These are phyloP conservation scores for Tylopilus subfusipes DNA, from an alignment of 768 basidiomycete species.

Conservation along the genomic window DNA sequence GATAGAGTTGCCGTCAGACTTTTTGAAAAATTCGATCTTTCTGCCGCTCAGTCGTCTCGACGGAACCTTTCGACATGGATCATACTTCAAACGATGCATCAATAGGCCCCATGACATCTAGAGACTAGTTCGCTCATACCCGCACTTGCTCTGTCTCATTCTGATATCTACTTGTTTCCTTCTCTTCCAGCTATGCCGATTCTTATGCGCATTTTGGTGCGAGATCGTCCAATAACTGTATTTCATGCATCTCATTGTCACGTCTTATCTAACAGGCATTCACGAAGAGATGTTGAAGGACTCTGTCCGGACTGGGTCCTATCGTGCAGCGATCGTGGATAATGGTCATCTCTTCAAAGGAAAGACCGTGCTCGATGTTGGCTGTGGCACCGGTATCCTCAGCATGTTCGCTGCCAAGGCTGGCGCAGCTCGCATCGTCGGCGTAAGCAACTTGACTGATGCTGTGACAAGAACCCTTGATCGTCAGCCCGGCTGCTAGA, in stretches of 20 bases:
- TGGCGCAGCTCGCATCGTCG: conserved; percentile 90
- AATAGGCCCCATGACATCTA: conserved; percentile 68
- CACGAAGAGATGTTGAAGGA: conserved; percentile 99
- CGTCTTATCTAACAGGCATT: conserved; percentile 57
- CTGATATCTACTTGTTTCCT: conserved; percentile 37
- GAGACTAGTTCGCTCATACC: conserved; percentile 73
- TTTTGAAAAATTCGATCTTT: background rate
- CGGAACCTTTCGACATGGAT: conserved; percentile 22
- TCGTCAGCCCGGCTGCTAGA: conserved; percentile 43
- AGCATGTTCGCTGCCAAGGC: conserved; percentile 98
- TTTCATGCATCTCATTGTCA: conserved; percentile 3
- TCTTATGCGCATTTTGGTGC: conserved; percentile 94
- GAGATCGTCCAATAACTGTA: conserved; percentile 17
- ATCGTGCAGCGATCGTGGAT: conserved; percentile 91
- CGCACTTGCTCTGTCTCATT: conserved; percentile 28
- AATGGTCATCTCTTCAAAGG: conserved; percentile 94
- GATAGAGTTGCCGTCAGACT: background rate
- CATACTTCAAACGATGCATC: conserved; percentile 25
- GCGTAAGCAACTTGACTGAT: conserved; percentile 48
- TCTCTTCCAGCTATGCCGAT: conserved; percentile 77
- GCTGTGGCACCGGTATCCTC: conserved; percentile 96
- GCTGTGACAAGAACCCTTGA: conserved; percentile 7
- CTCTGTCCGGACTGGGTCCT: conserved; percentile 89
- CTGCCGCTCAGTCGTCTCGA: conserved; percentile 1
- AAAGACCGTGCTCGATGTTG: conserved; percentile 96